phyloP scores from a whole-genome alignment of 1,139 yeast species.

The Saccharomyces hybrid region DNA sequence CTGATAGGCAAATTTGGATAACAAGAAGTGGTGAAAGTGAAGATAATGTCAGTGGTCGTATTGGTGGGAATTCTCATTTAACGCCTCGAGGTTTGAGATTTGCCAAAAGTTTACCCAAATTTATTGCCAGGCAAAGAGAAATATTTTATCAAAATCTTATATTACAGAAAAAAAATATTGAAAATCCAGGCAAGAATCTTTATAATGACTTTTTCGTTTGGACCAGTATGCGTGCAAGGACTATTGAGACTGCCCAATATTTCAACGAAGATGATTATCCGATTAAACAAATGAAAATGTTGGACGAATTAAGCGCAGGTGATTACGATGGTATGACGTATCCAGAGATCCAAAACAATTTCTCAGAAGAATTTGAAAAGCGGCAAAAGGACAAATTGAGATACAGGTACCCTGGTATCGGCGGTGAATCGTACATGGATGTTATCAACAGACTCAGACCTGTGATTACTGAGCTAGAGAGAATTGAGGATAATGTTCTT shows the following conservation, averaged over 20 bases:
- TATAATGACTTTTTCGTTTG: conserved; percentile 73
- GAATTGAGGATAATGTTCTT: conserved; percentile 80
- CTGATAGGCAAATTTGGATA: conserved; percentile 91
- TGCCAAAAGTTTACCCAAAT: conserved; percentile 61
- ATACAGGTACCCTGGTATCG: conserved; percentile 91
- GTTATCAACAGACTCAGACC: conserved; percentile 87
- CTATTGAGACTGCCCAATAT: conserved; percentile 68
- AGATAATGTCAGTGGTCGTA: conserved; percentile 74
- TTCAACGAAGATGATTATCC: conserved; percentile 72
- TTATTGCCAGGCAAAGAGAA: conserved; percentile 64
- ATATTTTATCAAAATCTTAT: conserved; percentile 53
- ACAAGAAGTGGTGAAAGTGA: conserved; percentile 90
- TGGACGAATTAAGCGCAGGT: conserved; percentile 91
- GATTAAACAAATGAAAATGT: conserved; percentile 83
- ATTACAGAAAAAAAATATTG: conserved; percentile 10
- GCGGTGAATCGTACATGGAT: conserved; percentile 94
- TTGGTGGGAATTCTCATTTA: conserved; percentile 83
- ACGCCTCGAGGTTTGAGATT: conserved; percentile 76
- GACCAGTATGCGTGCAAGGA: conserved; percentile 80
- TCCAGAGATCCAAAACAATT: conserved; percentile 60
- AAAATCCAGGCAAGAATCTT: conserved; percentile 22
- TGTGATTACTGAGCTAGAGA: conserved; percentile 83
- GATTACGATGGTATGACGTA: conserved; percentile 88
- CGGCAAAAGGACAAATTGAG: conserved; percentile 69
- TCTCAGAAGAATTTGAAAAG: conserved; percentile 73